Conservation (phyloP, 1,284 basidiomycete species). For the Pterulicium gracile region DNA sequence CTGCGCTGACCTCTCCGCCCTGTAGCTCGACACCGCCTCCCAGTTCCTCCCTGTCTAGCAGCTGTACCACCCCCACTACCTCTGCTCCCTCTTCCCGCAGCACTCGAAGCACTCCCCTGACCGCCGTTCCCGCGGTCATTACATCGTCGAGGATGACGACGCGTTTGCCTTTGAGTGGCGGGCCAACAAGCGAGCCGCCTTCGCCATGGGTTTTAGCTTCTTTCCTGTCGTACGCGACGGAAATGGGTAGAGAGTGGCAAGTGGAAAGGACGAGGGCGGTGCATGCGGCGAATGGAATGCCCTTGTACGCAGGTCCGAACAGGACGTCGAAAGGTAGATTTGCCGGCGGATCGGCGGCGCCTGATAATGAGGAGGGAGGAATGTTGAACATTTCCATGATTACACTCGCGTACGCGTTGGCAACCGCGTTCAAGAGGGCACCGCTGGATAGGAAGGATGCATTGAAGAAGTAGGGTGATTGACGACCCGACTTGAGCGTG, state of each 20-base stretch:
- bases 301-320: conserved; percentile 98
- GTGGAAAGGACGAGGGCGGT: conserved; percentile 73
- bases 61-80: conserved; percentile 86
- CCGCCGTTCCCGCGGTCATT: conserved; percentile 92
- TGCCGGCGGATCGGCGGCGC: conserved; percentile 49
- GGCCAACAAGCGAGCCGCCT: conserved; percentile 90
- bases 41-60: conserved; percentile 86
- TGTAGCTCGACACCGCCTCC: conserved; percentile 43
- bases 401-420: background rate
- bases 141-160: conserved; percentile 95
- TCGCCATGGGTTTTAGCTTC: conserved; percentile 96
- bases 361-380: conserved; percentile 75
- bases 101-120: conserved; percentile 70
- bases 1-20: conserved; percentile 59
- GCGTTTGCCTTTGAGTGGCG: conserved; percentile 65
- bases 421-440: background rate
- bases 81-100: conserved; percentile 60
- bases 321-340: conserved; percentile 77
- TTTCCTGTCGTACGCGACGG: conserved; percentile 90
- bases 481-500: conserved; percentile 92
- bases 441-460: background rate
- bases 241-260: conserved; percentile 57
- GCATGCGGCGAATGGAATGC: conserved; percentile 88
- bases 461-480: conserved; percentile 10
- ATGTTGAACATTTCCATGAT: conserved; percentile 31